phyloP scores from a whole-genome alignment of 2,329 filamentous ascomycete genomes.

The Pseudonectria buxi region DNA sequence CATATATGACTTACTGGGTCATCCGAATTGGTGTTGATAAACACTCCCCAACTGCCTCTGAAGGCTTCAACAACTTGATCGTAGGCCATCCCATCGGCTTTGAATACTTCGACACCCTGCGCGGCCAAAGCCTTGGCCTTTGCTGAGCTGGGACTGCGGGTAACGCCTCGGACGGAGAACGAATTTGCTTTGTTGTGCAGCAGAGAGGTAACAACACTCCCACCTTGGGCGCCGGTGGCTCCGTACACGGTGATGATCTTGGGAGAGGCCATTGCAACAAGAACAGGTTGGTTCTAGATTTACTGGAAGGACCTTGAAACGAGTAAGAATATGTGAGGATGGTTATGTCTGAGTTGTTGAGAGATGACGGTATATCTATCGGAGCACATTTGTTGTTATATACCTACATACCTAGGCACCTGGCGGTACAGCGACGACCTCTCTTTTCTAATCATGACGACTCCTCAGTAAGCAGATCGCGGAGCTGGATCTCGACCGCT shows the following conservation, averaged over 20 bases:
- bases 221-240: conserved; percentile 25
- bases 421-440: too few relatives aligned
- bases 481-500: too few relatives aligned
- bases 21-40: conserved; percentile 28
- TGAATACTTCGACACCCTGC: conserved; percentile 24
- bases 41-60: conserved; percentile 26
- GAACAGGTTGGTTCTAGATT: neutral
- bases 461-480: too few relatives aligned
- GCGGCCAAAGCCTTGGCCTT: conserved; percentile 20
- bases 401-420: too few relatives aligned
- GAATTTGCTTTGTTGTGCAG: conserved; percentile 21
- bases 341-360: too few relatives aligned
- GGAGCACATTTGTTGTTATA: too few relatives aligned
- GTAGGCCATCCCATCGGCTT: conserved; percentile 22
- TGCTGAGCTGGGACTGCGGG: conserved; percentile 21
- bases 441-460: too few relatives aligned
- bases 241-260: conserved; percentile 27
- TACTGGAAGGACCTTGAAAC: neutral
- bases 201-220: conserved; percentile 24
- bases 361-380: too few relatives aligned
- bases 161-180: conserved; percentile 24
- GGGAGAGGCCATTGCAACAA: conserved; percentile 18
- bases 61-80: conserved; percentile 21
- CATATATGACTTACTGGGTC: conserved; percentile 25
- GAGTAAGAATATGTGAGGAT: too few relatives aligned